Evolutionary conservation across 257 asterid species (phyloP).

Genomic region (Nicotiana attenuata): DNA sequence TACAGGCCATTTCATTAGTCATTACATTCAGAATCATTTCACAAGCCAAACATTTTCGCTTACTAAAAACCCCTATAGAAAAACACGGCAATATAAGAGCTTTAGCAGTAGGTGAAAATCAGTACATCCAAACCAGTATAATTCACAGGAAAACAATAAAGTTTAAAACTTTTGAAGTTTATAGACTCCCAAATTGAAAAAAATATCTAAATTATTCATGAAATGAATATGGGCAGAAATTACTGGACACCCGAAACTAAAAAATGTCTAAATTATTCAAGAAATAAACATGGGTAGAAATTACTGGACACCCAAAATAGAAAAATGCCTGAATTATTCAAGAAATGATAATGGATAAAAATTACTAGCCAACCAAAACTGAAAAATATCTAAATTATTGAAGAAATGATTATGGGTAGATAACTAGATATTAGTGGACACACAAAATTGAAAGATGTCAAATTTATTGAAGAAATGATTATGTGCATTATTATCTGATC

Average conservation of each 20-base stretch:
- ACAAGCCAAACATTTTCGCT: background rate
- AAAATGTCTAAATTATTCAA: background rate
- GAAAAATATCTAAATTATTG: background rate
- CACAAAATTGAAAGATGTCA: background rate
- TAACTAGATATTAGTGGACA: background rate
- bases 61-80: background rate
- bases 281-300: background rate
- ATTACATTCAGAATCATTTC: background rate
- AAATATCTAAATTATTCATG: background rate
- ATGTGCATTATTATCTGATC: background rate
- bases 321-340: background rate
- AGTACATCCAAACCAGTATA: background rate
- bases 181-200: background rate
- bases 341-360: background rate
- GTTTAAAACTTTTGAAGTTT: background rate
- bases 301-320: background rate
- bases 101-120: background rate
- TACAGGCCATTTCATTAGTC: background rate
- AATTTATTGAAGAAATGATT: background rate
- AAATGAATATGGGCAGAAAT: background rate
- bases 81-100: background rate
- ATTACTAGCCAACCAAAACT: background rate
- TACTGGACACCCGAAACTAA: background rate
- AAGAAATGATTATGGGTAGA: background rate
- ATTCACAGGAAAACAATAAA: background rate